Conservation (phyloP, 2,329 filamentous ascomycete species). For the Drechslerella dactyloides region DNA sequence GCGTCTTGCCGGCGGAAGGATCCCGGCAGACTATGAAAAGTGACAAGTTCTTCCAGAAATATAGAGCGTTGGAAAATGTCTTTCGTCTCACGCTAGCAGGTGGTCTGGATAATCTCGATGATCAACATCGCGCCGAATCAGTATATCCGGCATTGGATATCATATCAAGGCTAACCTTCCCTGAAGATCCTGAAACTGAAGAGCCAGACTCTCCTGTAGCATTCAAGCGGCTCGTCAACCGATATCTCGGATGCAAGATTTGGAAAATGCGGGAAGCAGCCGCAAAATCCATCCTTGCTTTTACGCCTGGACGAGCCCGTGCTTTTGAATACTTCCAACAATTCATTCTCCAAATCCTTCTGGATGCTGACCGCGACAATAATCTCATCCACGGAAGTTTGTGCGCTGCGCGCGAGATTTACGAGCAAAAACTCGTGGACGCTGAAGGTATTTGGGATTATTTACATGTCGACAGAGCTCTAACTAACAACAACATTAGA, state of each 20-base stretch:
- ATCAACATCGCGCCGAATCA: slow-evolving; percentile 64
- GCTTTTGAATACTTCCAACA: slow-evolving; percentile 58
- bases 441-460: slow-evolving; percentile 11
- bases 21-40: slow-evolving; percentile 22
- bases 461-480: not conserved
- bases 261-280: slow-evolving; percentile 86
- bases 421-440: slow-evolving; percentile 23
- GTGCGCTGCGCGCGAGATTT: slow-evolving; percentile 59
- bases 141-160: slow-evolving; percentile 86
- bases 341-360: slow-evolving; percentile 57
- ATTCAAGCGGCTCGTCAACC: slow-evolving; percentile 66
- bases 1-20: slow-evolving; percentile 63
- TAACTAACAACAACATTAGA: slow-evolving; percentile 22
- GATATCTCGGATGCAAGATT: slow-evolving; percentile 71
- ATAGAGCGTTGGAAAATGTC: slow-evolving; percentile 17
- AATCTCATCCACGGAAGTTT: slow-evolving; percentile 68
- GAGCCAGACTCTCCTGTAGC: slow-evolving; percentile 56
- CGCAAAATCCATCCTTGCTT: slow-evolving; percentile 72
- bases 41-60: slow-evolving; percentile 35
- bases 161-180: slow-evolving; percentile 59
- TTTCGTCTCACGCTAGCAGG: slow-evolving; percentile 32
- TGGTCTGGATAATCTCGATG: slow-evolving; percentile 33
- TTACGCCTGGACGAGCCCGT: slow-evolving; percentile 62
- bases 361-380: slow-evolving; percentile 58
- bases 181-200: slow-evolving; percentile 2